phyloP scores from a whole-genome alignment of 2,329 filamentous ascomycete genomes.

The Botryotinia convoluta region DNA sequence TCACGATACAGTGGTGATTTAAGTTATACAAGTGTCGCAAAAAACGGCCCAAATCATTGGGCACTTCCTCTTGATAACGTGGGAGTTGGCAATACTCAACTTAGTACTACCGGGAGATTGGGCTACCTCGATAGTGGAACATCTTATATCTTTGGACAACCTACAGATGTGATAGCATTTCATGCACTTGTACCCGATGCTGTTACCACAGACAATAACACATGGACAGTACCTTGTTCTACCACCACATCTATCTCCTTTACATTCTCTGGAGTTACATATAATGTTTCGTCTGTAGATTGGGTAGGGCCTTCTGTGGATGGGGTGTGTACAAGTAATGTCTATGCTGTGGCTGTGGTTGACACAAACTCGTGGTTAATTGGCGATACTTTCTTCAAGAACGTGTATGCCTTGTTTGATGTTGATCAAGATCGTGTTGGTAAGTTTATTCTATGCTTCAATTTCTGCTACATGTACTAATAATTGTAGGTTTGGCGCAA shows the following conservation, averaged over 20 bases:
- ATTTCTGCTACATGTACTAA: not conserved
- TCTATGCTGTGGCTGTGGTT: conserved; percentile 70
- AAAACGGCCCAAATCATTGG: conserved; percentile 59
- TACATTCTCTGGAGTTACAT: conserved; percentile 65
- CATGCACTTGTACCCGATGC: conserved; percentile 64
- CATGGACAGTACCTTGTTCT: conserved; percentile 72
- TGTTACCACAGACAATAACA: conserved; percentile 53
- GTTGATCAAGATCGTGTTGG: conserved; percentile 65
- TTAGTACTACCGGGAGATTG: conserved; percentile 46
- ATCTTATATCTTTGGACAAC: conserved; percentile 72
- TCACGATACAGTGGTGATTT: conserved; percentile 67
- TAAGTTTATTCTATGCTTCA: conserved; percentile 37
- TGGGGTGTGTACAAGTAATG: conserved; percentile 63
- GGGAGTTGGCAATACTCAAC: conserved; percentile 58
- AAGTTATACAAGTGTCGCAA: conserved; percentile 57
- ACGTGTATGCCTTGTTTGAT: conserved; percentile 85
- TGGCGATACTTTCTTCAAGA: conserved; percentile 84
- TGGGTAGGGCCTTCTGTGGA: conserved; percentile 55
- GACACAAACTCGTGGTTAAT: conserved; percentile 64
- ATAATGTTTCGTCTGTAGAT: conserved; percentile 66
- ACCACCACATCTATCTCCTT: conserved; percentile 60
- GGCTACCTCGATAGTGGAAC: conserved; percentile 85
- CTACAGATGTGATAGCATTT: conserved; percentile 61
- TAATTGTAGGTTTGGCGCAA: conserved; percentile 16
- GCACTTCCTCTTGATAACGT: conserved; percentile 67